Percentiles rank a stretch among this genome's conserved stretches.
These are phyloP conservation scores for Neonectria faginata DNA, from an alignment of 2,329 filamentous ascomycete genomes.

Conservation along the genomic window DNA sequence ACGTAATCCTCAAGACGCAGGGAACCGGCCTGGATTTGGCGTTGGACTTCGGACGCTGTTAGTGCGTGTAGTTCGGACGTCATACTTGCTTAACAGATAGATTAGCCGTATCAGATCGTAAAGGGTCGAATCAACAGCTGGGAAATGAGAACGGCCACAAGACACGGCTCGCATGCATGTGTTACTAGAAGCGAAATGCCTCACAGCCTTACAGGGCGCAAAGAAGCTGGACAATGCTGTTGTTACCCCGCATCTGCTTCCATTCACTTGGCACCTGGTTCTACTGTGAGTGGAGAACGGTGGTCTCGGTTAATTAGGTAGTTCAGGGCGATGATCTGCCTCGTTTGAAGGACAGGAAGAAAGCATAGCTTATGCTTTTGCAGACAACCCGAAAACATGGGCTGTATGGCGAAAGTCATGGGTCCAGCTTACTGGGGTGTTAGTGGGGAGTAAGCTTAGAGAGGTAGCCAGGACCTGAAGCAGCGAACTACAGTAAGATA, in stretches of 20 bases:
- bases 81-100: not conserved
- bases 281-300: not conserved
- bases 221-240: not conserved
- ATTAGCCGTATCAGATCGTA: not conserved
- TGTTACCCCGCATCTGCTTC: not conserved
- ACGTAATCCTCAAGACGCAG: constrained; percentile 64
- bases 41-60: constrained; percentile 57
- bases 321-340: not conserved
- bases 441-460: not conserved
- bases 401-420: not conserved
- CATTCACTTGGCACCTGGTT: not conserved
- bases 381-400: not conserved
- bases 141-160: not conserved
- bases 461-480: not conserved
- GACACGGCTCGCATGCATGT: not conserved
- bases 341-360: not conserved
- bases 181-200: not conserved
- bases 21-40: constrained; percentile 52
- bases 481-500: not conserved
- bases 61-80: constrained; percentile 22
- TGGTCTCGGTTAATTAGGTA: too few species aligned
- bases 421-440: not conserved
- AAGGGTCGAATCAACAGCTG: not conserved
- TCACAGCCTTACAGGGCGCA: not conserved
- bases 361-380: not conserved